phyloP scores from a whole-genome alignment of 2,329 filamentous ascomycete species.

The Apiospora koreana region DNA sequence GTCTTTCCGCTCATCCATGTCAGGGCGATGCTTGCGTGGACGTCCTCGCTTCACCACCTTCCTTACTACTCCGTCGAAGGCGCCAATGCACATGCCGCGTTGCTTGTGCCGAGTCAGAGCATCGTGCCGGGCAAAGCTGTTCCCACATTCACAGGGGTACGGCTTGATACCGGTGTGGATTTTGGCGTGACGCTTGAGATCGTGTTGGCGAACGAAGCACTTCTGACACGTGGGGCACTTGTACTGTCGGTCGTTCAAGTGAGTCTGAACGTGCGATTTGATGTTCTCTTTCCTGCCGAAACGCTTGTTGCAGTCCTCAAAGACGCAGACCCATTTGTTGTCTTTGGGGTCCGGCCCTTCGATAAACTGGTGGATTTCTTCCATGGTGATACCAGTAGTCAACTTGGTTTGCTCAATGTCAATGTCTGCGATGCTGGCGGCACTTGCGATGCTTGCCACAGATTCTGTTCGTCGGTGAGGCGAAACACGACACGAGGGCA shows the following conservation, averaged over 20 bases:
- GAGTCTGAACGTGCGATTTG: conserved; percentile 96
- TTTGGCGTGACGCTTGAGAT: conserved; percentile 95
- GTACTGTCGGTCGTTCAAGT: conserved; percentile 94
- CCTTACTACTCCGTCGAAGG: conserved; percentile 75
- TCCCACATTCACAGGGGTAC: conserved; percentile 91
- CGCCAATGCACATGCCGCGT: conserved; percentile 93
- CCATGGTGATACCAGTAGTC: conserved; percentile 82
- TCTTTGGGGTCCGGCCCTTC: conserved; percentile 70
- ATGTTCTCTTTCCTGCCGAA: conserved; percentile 99
- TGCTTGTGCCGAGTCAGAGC: conserved; percentile 92
- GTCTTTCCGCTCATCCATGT: conserved; percentile 55
- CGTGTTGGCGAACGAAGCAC: conserved; percentile 95
- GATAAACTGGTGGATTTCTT: conserved; percentile 80
- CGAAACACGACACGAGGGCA: conserved; percentile 31
- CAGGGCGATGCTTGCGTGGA: conserved; percentile 62
- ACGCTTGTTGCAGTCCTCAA: conserved; percentile 77
- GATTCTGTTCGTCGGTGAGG: conserved; percentile 61
- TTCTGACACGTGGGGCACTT: conserved; percentile 92
- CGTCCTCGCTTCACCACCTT: conserved; percentile 64
- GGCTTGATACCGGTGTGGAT: conserved; percentile 97
- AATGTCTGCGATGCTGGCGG: conserved; percentile 61
- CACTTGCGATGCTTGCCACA: conserved; percentile 51
- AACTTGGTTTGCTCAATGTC: conserved; percentile 67
- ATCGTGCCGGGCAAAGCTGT: conserved; percentile 92
- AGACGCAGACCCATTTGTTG: conserved; percentile 79